Percentiles rank a stretch among this genome's conserved stretches.
phyloP scores from a whole-genome alignment of 305 asterid species.

The Euphrasia arctica region DNA sequence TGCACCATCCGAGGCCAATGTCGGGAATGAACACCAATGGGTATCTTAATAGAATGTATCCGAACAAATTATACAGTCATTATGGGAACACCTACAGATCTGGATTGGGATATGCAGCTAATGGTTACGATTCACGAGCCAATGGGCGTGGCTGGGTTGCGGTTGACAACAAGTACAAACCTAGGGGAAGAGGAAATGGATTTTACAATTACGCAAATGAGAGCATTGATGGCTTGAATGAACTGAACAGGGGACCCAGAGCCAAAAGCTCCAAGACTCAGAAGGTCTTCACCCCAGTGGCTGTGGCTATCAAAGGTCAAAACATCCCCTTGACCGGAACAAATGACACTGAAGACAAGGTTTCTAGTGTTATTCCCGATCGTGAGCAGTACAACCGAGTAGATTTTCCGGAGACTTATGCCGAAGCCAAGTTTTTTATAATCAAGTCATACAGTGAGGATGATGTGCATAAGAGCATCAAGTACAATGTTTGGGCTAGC shows the following conservation, averaged over 20 bases:
- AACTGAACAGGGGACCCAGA: conserved; percentile 73
- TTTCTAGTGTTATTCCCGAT: conserved; percentile 33
- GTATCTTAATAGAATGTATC: conserved; percentile 50
- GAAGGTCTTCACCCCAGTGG: conserved; percentile 44
- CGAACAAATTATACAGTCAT: conserved; percentile 55
- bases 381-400: conserved; percentile 52
- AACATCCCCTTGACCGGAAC: conserved; percentile 37
- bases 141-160: conserved; percentile 61
- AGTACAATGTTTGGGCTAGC: conserved; percentile 77
- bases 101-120: conserved; percentile 50
- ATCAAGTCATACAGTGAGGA: conserved; percentile 81
- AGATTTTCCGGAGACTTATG: conserved; percentile 39
- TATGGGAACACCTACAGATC: conserved; percentile 55
- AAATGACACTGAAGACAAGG: conserved; percentile 38
- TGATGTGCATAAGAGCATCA: conserved; percentile 75
- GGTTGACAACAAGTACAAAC: conserved; percentile 57
- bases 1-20: conserved; percentile 44
- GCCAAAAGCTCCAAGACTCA: conserved; percentile 44
- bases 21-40: conserved; percentile 49
- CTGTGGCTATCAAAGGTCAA: conserved; percentile 54
- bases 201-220: conserved; percentile 47
- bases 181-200: conserved; percentile 67
- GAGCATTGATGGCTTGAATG: conserved; percentile 63
- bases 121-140: conserved; percentile 44
- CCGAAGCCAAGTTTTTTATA: conserved; percentile 58